Evolutionary conservation across 495 filamentous ascomycete genomes (phyloP).

Genomic region (Cercophora newfieldiana): DNA sequence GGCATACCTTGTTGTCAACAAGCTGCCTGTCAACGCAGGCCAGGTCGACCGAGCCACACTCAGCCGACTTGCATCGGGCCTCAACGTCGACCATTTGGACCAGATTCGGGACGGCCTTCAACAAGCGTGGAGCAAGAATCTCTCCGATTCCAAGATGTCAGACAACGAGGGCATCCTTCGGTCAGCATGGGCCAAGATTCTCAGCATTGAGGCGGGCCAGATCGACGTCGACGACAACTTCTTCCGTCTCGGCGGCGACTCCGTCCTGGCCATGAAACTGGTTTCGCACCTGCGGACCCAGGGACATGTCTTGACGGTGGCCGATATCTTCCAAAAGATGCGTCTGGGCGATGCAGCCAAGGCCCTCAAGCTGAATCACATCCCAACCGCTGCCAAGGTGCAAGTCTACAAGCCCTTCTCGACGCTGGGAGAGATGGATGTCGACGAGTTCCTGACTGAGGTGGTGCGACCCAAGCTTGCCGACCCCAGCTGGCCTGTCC

Average conservation of each 20-base stretch:
- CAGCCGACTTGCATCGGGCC: constrained; percentile 1
- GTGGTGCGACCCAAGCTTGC: constrained; percentile 14
- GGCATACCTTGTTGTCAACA: constrained; percentile 50
- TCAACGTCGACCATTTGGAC: not conserved
- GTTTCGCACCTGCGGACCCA: constrained; percentile 32
- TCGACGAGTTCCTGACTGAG: constrained; percentile 10
- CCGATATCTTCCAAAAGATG: constrained; percentile 23
- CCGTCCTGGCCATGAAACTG: constrained; percentile 64
- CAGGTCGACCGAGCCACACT: constrained; percentile 48
- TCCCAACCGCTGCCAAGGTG: not conserved
- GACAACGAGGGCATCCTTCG: constrained; percentile 28
- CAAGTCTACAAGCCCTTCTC: constrained; percentile 20
- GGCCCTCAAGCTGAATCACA: constrained; percentile 18
- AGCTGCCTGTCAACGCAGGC: constrained; percentile 47
- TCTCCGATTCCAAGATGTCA: constrained; percentile 1
- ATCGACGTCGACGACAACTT: constrained; percentile 56
- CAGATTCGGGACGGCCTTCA: constrained; percentile 11
- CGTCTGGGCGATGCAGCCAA: constrained; percentile 22
- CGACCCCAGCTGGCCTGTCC: constrained; percentile 17
- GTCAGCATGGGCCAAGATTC: constrained; percentile 24
- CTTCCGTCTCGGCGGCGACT: constrained; percentile 62
- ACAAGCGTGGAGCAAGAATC: constrained; percentile 13
- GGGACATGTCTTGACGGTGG: constrained; percentile 19
- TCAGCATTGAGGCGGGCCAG: constrained; percentile 10
- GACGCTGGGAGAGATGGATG: not conserved